phyloP scores from a whole-genome alignment of 2,329 filamentous ascomycete species.

The Coleophoma cylindrospora region DNA sequence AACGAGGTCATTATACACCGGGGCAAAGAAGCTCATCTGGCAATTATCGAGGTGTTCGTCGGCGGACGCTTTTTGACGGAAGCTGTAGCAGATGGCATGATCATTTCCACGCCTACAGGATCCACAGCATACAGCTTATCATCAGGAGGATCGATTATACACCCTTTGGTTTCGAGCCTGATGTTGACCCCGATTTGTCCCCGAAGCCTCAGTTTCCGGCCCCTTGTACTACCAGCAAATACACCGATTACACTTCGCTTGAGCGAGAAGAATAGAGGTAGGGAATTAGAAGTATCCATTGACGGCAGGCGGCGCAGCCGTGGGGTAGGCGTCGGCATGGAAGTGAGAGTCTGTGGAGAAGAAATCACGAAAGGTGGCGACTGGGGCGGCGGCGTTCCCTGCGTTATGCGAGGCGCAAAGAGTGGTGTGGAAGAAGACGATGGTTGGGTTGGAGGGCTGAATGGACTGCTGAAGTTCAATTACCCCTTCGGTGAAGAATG shows the following conservation, averaged over 20 bases:
- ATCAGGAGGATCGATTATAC: conserved; percentile 87
- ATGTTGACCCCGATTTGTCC: conserved; percentile 93
- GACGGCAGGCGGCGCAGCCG: conserved; percentile 65
- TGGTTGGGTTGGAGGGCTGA: conserved; percentile 94
- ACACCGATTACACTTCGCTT: conserved; percentile 78
- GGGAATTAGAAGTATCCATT: conserved; percentile 74
- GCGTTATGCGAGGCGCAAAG: conserved; percentile 66
- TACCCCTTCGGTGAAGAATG: conserved; percentile 78
- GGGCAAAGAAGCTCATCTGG: conserved; percentile 83
- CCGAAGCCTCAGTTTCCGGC: conserved; percentile 85
- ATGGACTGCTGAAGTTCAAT: conserved; percentile 93
- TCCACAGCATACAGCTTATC: conserved; percentile 95
- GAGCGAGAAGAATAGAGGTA: conserved; percentile 72
- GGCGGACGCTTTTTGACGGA: conserved; percentile 88
- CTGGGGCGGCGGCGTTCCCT: conserved; percentile 80
- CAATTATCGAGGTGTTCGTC: conserved; percentile 86
- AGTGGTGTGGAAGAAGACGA: conserved; percentile 63
- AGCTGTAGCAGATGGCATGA: conserved; percentile 90
- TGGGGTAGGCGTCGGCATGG: conserved; percentile 69
- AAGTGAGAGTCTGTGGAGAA: conserved; percentile 86
- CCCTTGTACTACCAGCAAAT: conserved; percentile 81
- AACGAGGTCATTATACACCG: conserved; percentile 95
- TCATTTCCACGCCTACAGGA: conserved; percentile 89
- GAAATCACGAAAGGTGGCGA: conserved; percentile 50
- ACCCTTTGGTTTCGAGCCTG: conserved; percentile 83